These are phyloP conservation scores for Myotisia sp. DNA, from an alignment of 2,329 filamentous ascomycete species.

Conservation along the genomic window DNA sequence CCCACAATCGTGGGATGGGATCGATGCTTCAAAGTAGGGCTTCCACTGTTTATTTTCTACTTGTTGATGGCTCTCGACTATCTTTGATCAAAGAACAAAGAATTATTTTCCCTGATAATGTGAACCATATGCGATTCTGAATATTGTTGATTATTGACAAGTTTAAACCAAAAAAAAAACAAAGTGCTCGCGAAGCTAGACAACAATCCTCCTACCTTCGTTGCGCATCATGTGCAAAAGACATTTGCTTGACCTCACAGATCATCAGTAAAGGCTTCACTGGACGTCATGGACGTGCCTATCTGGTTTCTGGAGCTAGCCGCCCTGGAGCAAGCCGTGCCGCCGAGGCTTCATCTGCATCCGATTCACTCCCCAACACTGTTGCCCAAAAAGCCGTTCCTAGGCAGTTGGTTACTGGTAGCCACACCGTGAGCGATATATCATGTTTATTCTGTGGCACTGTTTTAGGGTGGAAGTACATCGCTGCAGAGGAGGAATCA, in stretches of 20 bases:
- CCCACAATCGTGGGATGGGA: no score
- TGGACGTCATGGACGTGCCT: constrained; percentile 49
- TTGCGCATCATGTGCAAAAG: constrained; percentile 45
- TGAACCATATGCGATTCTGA: no score
- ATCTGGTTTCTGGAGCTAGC: constrained; percentile 39
- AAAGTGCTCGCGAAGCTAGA: no score
- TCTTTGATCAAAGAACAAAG: no score
- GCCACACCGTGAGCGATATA: constrained; percentile 48
- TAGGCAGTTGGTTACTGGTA: constrained; percentile 47
- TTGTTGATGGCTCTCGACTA: no score
- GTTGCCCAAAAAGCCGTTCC: constrained; percentile 42
- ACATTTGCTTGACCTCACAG: constrained; percentile 44
- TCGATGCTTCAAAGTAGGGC: no score
- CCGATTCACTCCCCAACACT: constrained; percentile 42
- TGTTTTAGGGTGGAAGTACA: constrained; percentile 51
- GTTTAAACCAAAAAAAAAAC: no score
- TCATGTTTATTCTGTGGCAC: constrained; percentile 42
- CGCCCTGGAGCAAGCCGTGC: not conserved
- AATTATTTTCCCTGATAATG: no score
- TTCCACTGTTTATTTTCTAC: no score
- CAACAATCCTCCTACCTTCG: constrained; percentile 36
- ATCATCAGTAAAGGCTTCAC: constrained; percentile 54
- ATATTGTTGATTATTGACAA: no score
- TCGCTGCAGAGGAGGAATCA: constrained; percentile 45
- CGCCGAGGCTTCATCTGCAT: constrained; percentile 21